These are phyloP conservation scores for Angomonas desouzai DNA, from an alignment of 208 protist species.

Conservation along the genomic window DNA sequence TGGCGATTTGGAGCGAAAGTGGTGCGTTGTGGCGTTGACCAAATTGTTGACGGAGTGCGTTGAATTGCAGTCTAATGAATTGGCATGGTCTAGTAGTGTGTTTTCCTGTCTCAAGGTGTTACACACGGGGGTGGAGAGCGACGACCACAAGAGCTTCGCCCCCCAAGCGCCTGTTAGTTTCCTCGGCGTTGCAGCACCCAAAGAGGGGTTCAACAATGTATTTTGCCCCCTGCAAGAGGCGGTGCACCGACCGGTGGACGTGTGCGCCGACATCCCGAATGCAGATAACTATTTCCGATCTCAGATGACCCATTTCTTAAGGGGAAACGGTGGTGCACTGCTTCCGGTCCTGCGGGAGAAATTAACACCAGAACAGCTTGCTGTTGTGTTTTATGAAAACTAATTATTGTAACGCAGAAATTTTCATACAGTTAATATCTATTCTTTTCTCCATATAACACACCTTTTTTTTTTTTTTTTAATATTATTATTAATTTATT, in stretches of 20 bases:
- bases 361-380: conserved; percentile 41
- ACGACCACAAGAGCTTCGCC: conserved; percentile 76
- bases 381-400: conserved; percentile 24
- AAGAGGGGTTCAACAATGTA: conserved; percentile 47
- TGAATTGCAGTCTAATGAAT: conserved; percentile 47
- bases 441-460: background rate
- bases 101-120: conserved; percentile 74
- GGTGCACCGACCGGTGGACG: conserved; percentile 53
- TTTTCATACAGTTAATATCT: too few species aligned
- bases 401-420: too few species aligned
- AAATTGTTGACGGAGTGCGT: conserved; percentile 62
- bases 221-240: conserved; percentile 78
- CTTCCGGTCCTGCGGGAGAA: conserved; percentile 27
- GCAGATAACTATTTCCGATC: conserved; percentile 60
- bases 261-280: conserved; percentile 59
- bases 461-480: background rate
- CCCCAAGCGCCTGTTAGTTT: conserved; percentile 24
- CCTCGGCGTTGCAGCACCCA: conserved; percentile 5
- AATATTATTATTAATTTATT: conserved; percentile 5
- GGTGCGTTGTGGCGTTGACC: conserved; percentile 73
- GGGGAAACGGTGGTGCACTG: conserved; percentile 33
- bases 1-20: conserved; percentile 77
- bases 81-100: conserved; percentile 60
- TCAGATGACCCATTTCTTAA: conserved; percentile 48
- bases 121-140: conserved; percentile 56